Percentiles rank a stretch among this genome's conserved stretches.
Evolutionary conservation across 2,329 filamentous ascomycete species (phyloP).

Genomic region (Clonostachys byssicola): DNA sequence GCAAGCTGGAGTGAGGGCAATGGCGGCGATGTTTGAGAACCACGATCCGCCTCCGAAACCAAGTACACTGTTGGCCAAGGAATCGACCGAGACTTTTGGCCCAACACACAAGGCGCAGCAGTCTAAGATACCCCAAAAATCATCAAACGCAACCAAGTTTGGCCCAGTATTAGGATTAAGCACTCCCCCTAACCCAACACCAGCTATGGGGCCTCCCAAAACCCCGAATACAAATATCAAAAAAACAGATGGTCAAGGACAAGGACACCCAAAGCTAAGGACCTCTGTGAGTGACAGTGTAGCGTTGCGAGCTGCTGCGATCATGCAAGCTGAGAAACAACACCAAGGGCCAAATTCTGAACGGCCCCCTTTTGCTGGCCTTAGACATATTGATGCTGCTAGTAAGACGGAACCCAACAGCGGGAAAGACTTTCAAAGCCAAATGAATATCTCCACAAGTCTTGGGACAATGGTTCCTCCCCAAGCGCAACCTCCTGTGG

Average conservation of each 20-base stretch:
- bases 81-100: too few relatives aligned
- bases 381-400: neutral
- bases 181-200: too few relatives aligned
- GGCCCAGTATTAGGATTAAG: too few relatives aligned
- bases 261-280: constrained; percentile 1
- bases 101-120: too few relatives aligned
- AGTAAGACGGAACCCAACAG: neutral
- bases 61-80: too few relatives aligned
- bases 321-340: constrained; percentile 9
- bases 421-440: neutral
- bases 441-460: constrained; percentile 14
- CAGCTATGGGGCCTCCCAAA: too few relatives aligned
- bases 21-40: constrained; percentile 48
- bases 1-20: constrained; percentile 14
- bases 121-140: too few relatives aligned
- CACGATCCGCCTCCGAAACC: constrained; percentile 3
- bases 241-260: neutral
- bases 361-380: neutral
- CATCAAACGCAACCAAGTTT: too few relatives aligned
- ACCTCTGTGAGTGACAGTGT: constrained; percentile 10
- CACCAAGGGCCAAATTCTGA: constrained; percentile 4
- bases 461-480: constrained; percentile 31
- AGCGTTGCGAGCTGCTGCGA: constrained; percentile 7
- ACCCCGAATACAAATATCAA: neutral
- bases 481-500: constrained; percentile 29